Conservation (phyloP, 345 rosid species). For the Excoecaria agallocha region DNA sequence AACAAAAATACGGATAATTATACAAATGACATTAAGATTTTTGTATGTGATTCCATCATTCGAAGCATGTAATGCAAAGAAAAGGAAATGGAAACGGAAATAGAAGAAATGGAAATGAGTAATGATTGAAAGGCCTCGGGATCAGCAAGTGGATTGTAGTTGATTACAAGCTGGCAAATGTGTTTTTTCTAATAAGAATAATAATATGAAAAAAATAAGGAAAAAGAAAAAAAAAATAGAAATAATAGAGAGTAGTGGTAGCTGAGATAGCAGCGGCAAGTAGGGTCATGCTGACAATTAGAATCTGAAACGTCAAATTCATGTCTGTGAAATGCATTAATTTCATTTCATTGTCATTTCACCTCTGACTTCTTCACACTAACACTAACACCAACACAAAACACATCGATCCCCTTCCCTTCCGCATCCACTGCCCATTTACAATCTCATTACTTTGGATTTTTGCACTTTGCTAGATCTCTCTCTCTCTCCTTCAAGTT, state of each 20-base stretch:
- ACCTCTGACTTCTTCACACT: conserved; percentile 10
- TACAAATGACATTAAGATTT: no score
- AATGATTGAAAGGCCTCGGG: conserved; percentile 36
- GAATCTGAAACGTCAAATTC: conserved; percentile 74
- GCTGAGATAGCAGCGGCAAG: conserved; percentile 11
- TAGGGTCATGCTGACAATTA: conserved; percentile 39
- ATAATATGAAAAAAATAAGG: no score
- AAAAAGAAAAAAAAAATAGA: not conserved
- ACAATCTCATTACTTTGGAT: no score
- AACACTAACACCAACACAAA: not conserved
- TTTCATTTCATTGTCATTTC: conserved; percentile 36
- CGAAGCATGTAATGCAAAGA: not conserved
- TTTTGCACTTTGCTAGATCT: no score
- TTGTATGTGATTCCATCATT: no score
- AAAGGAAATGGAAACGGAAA: not conserved
- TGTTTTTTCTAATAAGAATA: not conserved
- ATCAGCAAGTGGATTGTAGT: conserved; percentile 28
- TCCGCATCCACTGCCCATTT: not conserved
- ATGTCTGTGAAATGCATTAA: conserved; percentile 36
- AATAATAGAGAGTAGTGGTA: not conserved
- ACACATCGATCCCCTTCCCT: conserved; percentile 11
- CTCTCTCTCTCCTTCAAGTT: no score
- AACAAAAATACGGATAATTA: no score
- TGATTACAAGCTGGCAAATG: conserved; percentile 34
- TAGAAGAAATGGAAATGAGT: no score